Conservation (phyloP, 2,329 filamentous ascomycete species). For the Fusarium sp. region DNA sequence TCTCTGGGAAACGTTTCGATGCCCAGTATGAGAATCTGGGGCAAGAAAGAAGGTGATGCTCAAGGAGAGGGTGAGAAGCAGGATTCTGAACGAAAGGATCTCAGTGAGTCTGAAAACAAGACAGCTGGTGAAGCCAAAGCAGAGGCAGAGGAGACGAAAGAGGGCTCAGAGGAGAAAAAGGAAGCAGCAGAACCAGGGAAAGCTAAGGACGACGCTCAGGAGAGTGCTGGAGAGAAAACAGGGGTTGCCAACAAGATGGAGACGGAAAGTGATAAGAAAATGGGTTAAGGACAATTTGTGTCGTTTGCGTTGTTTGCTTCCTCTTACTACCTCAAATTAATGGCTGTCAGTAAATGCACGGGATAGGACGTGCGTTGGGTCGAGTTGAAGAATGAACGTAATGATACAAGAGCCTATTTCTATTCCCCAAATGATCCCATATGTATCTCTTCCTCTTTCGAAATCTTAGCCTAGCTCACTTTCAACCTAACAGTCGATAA, state of each 20-base stretch:
- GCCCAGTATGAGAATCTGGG: slow-evolving; percentile 48
- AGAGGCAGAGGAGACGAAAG: neutral
- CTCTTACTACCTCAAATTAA: neutral
- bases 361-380: neutral
- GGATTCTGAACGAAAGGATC: neutral
- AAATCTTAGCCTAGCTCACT: neutral
- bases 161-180: neutral
- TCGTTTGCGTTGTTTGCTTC: neutral
- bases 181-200: neutral
- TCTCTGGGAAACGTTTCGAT: slow-evolving; percentile 48
- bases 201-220: neutral
- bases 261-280: neutral
- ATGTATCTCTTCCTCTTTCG: neutral
- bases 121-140: neutral
- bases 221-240: neutral
- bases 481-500: slow-evolving; percentile 6
- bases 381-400: neutral
- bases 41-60: slow-evolving; percentile 36
- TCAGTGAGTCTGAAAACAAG: neutral
- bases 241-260: neutral
- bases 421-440: neutral
- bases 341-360: neutral
- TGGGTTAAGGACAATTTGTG: neutral
- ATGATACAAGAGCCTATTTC: neutral
- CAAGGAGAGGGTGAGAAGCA: neutral